Evolutionary conservation across 176 grass and related monocot species (phyloP).

Genomic region (Raddia guianensis): DNA sequence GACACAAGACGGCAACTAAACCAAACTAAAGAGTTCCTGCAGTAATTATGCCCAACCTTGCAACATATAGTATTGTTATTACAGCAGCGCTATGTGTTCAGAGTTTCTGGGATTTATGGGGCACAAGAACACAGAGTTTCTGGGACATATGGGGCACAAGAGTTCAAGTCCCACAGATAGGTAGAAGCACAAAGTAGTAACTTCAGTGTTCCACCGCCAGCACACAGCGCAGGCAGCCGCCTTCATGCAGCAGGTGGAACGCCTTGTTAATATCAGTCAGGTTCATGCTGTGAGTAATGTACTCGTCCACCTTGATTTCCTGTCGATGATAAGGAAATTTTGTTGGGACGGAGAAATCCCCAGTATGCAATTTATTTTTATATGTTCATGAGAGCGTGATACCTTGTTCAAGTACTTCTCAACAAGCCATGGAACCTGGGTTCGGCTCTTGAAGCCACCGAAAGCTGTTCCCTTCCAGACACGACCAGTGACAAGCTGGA

Average conservation of each 20-base stretch:
- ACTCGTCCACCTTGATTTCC: constrained; percentile 99
- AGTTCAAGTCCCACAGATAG: constrained; percentile 7
- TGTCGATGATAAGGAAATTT: constrained; percentile 12
- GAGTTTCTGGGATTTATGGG: neutral
- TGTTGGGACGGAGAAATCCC: neutral
- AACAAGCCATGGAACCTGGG: constrained; percentile 94
- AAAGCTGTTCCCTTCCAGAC: constrained; percentile 99
- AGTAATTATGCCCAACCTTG: neutral
- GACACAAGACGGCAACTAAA: neutral
- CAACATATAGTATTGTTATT: neutral
- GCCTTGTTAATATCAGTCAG: constrained; percentile 74
- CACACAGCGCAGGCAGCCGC: constrained; percentile 89
- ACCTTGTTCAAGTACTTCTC: constrained; percentile 99
- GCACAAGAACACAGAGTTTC: constrained; percentile 10
- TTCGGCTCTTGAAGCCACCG: constrained; percentile 93
- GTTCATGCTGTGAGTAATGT: constrained; percentile 90
- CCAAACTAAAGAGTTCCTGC: neutral
- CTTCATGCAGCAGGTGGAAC: constrained; percentile 87
- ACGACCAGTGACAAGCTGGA: constrained; percentile 91
- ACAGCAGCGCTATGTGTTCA: neutral
- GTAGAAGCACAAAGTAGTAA: neutral
- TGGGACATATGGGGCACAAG: neutral
- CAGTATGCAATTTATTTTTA: neutral
- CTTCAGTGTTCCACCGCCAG: constrained; percentile 57
- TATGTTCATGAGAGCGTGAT: constrained; percentile 1